A percentile compares a stretch with the other conserved stretches of the same genome.
Conservation (phyloP, 1,139 yeast species). For the Pichia sp. region DNA sequence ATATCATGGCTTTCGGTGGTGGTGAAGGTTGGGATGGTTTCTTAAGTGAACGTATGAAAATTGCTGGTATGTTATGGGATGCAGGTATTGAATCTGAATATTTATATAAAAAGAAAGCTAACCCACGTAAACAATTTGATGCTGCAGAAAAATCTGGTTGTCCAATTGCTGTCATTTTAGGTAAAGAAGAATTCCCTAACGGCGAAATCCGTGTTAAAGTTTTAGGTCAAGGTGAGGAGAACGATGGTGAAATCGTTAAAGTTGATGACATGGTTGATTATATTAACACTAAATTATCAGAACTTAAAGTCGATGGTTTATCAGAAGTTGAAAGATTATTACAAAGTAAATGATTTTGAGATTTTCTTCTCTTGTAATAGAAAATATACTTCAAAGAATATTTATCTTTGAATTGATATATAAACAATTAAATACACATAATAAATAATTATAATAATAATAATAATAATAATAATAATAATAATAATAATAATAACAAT, state of each 20-base stretch:
- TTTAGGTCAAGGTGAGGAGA: slow-evolving; percentile 82
- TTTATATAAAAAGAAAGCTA: slow-evolving; percentile 86
- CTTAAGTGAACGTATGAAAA: slow-evolving; percentile 81
- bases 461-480: too few relatives aligned
- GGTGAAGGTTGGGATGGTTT: slow-evolving; percentile 95
- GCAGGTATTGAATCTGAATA: slow-evolving; percentile 88
- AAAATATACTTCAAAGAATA: neutral
- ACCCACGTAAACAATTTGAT: slow-evolving; percentile 91
- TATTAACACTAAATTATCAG: slow-evolving; percentile 49
- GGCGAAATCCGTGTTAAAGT: slow-evolving; percentile 82
- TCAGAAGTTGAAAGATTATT: slow-evolving; percentile 51
- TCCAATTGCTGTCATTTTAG: slow-evolving; percentile 83
- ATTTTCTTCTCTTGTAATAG: neutral
- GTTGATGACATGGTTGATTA: slow-evolving; percentile 50
- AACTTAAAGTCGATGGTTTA: slow-evolving; percentile 36
- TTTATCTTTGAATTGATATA: neutral
- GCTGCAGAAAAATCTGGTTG: slow-evolving; percentile 96
- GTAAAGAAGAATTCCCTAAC: slow-evolving; percentile 78
- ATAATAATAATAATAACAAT: too few relatives aligned
- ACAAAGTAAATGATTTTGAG: neutral
- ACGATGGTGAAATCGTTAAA: slow-evolving; percentile 77
- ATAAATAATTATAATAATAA: neutral
- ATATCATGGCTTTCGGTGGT: slow-evolving; percentile 96
- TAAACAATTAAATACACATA: neutral
- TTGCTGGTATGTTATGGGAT: slow-evolving; percentile 77